Base-by-base conservation (phyloP, 1,139 yeast species). In the Zygoascus sp. region DNA sequence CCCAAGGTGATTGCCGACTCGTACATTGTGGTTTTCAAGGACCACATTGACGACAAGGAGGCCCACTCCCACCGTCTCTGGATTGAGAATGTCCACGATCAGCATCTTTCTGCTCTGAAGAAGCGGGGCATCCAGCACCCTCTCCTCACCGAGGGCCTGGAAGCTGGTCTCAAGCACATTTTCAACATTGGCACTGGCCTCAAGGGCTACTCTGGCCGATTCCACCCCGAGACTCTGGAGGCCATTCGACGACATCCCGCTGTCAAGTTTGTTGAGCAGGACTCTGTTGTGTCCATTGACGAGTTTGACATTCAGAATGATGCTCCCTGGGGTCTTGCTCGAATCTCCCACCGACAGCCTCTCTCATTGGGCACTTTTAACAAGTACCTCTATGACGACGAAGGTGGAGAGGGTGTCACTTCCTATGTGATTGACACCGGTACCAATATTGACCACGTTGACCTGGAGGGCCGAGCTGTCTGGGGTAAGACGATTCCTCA, bases 271-370 rank as follows among this genome's bases (percentile, higher is more conserved):
- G 79, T 86, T 53, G 96, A 87, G 70, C 70, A 74, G 58, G 95
- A 87, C 64, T 82, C 92, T 2, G 67, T 75, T 51, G 95, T 86
- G 46, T 76, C 78, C 51, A 69, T 73, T 47, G 71, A 63, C 42
- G 62, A 83, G 58, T 78, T 80, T 56, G 73, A 74, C 46, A 70
- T 77, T 51, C 92, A 88, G 72, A 81, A 80, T 61, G 88, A 88
- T 56, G 92, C 96, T 41, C 96, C 96, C 49, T 89, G 97, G 97
- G 97, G 97, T 60, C 77, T 90, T 58, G 94, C 97, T 42, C 82
- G 98, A 72, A 79, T 90, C 52, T 87, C 96, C 44, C 96, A 90
- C 73, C 83, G 96, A 66, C 79, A 84, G 53, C 76, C 82, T 27
- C 75, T 88, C 62, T 79, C 81, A 51, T 76, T 88, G 56, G 84